Base-by-base conservation (phyloP, 2,329 filamentous ascomycete genomes). In the Phialophora expanda region DNA sequence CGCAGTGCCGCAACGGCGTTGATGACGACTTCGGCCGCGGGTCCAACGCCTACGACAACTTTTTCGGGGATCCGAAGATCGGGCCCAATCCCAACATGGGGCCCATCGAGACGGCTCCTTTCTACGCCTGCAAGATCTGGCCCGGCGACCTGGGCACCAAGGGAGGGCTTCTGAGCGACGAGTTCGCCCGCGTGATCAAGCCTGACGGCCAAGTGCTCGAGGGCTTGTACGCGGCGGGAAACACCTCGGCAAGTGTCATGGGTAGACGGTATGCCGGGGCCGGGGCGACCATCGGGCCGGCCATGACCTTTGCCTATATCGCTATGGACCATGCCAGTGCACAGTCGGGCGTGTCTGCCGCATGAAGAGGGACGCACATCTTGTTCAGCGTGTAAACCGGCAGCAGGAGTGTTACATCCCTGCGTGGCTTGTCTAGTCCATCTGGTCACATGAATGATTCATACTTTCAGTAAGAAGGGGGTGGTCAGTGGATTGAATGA, bases 141-240 rank as follows among this genome's bases (percentile, higher is more conserved):
- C 77, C 78, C 8, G 77, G 78, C 12, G 75, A 79, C 64, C 64
- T 78, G n/a, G 75, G 77, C 2, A 79, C 76, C 12, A 22, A 59
- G 44, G 65, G 59, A 28, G 66, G 66, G 1, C 24, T 67, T 14
- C 20, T 50, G 7, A 67, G 62, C 1, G 62, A 67, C 46, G 51
- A 28, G 12, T 34, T 65, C 58, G 57, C 57, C 3, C 66, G 65
- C 24, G 62, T 67, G 11, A 30, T 65, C 4, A 44, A 56, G 17
- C n/a, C 55, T 32, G 34, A 41, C 11, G 58, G 58, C 17, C 26
- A 62, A 24, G 24, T 50, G 7, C 38, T 67, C 34, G 20, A 38
- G 26, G 66, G 66, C 9, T 57, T 67, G 20, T 67, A 67, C 26
- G 66, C 66, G 4, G 66, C 65, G 4, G 66, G 66, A 22, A 59